phyloP scores from a whole-genome alignment of 805 yeast species.

The Kuraishia molischiana region DNA sequence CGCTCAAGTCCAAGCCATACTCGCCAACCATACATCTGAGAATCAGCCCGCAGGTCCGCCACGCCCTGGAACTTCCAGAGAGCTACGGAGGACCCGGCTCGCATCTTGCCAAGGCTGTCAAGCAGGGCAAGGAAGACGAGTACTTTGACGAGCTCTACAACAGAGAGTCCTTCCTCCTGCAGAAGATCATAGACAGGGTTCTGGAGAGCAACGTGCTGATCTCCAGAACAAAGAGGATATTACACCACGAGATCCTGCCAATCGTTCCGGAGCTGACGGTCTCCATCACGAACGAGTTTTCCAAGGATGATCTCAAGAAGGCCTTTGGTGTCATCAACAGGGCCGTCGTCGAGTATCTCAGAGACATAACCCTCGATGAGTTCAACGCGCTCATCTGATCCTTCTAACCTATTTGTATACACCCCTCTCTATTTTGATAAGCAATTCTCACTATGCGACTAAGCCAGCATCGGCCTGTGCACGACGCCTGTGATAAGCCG shows the following conservation, averaged over 20 bases:
- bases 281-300: slow-evolving; percentile 35
- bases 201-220: slow-evolving; percentile 49
- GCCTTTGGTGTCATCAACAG: slow-evolving; percentile 29
- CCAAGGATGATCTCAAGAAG: slow-evolving; percentile 30
- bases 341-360: slow-evolving; percentile 14
- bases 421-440: no score
- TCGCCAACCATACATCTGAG: slow-evolving; percentile 69
- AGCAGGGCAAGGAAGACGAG: slow-evolving; percentile 29
- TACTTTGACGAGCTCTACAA: slow-evolving; percentile 33
- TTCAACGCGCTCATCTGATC: slow-evolving; percentile 3
- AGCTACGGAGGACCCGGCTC: slow-evolving; percentile 38
- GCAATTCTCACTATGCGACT: no score
- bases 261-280: slow-evolving; percentile 51
- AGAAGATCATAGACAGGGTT: slow-evolving; percentile 50
- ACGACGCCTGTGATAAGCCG: no score
- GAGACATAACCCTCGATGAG: slow-evolving; percentile 4
- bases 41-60: slow-evolving; percentile 37
- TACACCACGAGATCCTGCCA: slow-evolving; percentile 69
- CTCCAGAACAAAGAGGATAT: slow-evolving; percentile 44
- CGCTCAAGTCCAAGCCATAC: slow-evolving; percentile 42
- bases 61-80: slow-evolving; percentile 33
- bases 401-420: no score
- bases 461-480: no score
- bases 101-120: slow-evolving; percentile 30
- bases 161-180: slow-evolving; percentile 53